Evolutionary conservation across 75 land plant genomes (phyloP), one percentile per base, ranked within the genome.

Genomic region (Sequoiadendron giganteum): DNA sequence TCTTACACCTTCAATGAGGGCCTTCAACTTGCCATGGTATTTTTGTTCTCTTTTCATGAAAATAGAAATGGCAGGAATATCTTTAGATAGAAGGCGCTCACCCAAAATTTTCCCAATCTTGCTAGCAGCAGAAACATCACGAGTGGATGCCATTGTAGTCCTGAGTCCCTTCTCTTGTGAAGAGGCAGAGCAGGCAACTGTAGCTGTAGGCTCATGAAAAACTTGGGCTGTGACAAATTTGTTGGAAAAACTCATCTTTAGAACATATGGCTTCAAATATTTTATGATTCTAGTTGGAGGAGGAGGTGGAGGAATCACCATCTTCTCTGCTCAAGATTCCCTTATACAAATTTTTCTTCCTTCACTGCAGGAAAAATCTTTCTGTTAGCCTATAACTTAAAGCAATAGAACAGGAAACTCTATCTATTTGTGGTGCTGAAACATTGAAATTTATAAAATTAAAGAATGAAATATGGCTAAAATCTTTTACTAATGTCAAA

Each of bases 1-100:
- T 47, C 92, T 91, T 73, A 97, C 4, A 40, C 92, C 91, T 88
- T 97, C 98, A 56, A 97, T 87, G n/a, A 97, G 91, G 21, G 98
- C 97, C 85, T 95, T 97, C 40, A 95, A 90, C 89, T 95, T 95
- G 25, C 98, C 98, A 86, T 97, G 98, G 65, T 95, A 97, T 76
- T 87, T 93, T 89, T 97, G 97, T 14, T 95, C 95, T 82, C 93
- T 91, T 87, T 92, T 92, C 73, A 95, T 89, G 84, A 88, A 87
- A 39, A 94, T 92, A 61, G 93, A 42, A 30, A 97, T 92, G 30
- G 94, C 95, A 21, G 97, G 95, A 9, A 97, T 93, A n/a, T 92
- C 90, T 85, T 94, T 91, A 30, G 86, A 86, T 89, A 94, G 90
- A 75, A 96, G 88, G 18, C 99, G 87, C 75, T 94, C 92, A 0